Conservation (phyloP, 108 stramenopile species). For the Discostella pseudostelligera region DNA sequence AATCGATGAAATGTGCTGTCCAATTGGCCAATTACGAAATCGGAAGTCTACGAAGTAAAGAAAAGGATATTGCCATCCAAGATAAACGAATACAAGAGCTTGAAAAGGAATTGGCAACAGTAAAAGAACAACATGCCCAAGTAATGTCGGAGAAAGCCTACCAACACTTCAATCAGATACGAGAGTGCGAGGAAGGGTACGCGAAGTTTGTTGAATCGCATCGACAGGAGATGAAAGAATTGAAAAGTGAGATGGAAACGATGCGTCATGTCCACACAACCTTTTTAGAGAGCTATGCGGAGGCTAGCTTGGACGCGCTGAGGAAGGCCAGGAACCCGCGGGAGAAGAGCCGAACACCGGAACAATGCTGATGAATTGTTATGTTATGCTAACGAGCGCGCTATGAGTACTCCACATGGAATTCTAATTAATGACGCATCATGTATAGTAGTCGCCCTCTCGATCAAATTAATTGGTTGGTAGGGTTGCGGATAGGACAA, state of each 20-base stretch:
- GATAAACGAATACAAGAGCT: conserved; percentile 1
- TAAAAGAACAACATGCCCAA: not conserved
- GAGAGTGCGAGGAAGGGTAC: not conserved
- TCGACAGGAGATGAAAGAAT: conserved; percentile 5
- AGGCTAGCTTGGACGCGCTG: conserved; percentile 1
- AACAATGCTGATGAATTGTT: too few species aligned
- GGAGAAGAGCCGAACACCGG: too few species aligned
- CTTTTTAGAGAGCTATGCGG: conserved; percentile 7
- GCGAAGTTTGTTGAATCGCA: not conserved
- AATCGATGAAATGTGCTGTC: conserved; percentile 12
- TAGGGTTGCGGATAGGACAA: not conserved
- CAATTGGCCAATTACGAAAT: conserved; percentile 1
- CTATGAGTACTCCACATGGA: too few species aligned
- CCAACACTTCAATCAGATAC: not conserved
- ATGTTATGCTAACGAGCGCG: too few species aligned
- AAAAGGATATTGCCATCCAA: not conserved
- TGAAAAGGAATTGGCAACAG: not conserved
- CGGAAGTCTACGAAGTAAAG: not conserved
- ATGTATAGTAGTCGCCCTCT: too few species aligned
- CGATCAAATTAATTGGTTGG: too few species aligned
- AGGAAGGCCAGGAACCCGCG: not conserved
- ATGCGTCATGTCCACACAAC: conserved; percentile 4
- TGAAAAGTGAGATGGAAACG: conserved; percentile 3
- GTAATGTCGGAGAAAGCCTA: not conserved
- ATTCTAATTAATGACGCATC: too few species aligned